Percentiles rank a stretch among this genome's conserved stretches.
Conservation (phyloP, 179 eudicot species). For the Gypsophila paniculata region DNA sequence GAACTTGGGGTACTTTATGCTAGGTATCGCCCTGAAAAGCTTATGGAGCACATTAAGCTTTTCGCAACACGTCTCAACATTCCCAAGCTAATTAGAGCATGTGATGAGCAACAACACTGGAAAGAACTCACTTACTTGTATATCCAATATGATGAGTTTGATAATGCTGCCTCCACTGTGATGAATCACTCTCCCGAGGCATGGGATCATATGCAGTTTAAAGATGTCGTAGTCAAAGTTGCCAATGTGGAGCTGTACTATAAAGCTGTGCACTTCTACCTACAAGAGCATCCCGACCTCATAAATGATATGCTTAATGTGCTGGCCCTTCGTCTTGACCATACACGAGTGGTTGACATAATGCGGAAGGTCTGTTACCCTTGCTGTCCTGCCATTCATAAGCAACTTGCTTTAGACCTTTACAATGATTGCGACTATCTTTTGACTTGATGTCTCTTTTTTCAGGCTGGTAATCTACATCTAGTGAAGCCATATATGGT, state of each 20-base stretch:
- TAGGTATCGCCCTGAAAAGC: slow-evolving; percentile 91
- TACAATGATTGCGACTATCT: neutral
- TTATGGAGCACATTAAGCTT: slow-evolving; percentile 94
- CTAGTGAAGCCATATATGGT: slow-evolving; percentile 96
- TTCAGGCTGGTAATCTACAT: slow-evolving; percentile 76
- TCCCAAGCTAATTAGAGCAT: slow-evolving; percentile 91
- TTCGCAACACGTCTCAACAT: slow-evolving; percentile 93
- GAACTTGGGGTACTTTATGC: slow-evolving; percentile 95
- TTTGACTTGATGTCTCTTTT: slow-evolving; percentile 5
- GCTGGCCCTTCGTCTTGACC: slow-evolving; percentile 91
- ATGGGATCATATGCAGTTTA: slow-evolving; percentile 99
- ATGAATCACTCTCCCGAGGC: slow-evolving; percentile 99
- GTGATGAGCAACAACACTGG: slow-evolving; percentile 98
- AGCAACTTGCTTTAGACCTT: neutral
- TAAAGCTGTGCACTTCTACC: slow-evolving; percentile 93
- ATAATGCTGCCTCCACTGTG: slow-evolving; percentile 87
- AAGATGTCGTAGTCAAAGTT: slow-evolving; percentile 81
- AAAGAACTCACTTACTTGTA: slow-evolving; percentile 80
- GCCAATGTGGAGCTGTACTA: slow-evolving; percentile 93
- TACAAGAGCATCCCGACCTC: slow-evolving; percentile 90
- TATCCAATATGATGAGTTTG: slow-evolving; percentile 92
- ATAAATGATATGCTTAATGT: slow-evolving; percentile 90
- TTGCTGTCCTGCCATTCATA: neutral
- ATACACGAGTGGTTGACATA: slow-evolving; percentile 90
- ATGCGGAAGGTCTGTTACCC: slow-evolving; percentile 70